Base-by-base conservation (phyloP, 2,329 filamentous ascomycete genomes). In the Exophiala sideris region DNA sequence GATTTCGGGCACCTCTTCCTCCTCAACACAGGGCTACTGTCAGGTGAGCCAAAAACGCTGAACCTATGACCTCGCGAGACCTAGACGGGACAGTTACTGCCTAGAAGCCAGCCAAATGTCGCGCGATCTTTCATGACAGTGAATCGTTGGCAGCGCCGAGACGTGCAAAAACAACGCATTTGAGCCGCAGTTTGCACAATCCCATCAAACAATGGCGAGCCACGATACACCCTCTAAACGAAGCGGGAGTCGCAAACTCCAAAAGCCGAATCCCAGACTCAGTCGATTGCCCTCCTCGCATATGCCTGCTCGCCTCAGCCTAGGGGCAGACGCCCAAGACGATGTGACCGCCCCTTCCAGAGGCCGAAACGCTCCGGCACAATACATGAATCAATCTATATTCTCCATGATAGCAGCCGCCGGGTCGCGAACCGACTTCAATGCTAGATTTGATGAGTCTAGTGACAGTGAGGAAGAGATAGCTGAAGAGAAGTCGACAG, bases 331-430 rank as follows among this genome's bases (percentile, higher is more conserved):
- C 69, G 78, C 76, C 4, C 75, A 85, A 14, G 78, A 83, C 36
- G 83, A 85, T 66, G 80, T 81, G 56, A 81, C 80, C 11, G 80
- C 80, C 47, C 77, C 80, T 2, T 78, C 76, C n/a, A 65, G 61
- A 33, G 66, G 63, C 38, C 60, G 60, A 48, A 63, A 62, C 11
- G 70, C 70, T n/a, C 68, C 72, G 48, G 67, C 75, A 45, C 73
- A 78, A 57, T 89, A 91, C 66, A 89, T 95, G 85, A 94, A 96
- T 71, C 91, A 96, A 76, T 95, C 89, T 61, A 86, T 97, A 51
- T 95, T 96, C 70, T 91, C 90, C 50, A 83, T 97, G 73, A 91
- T 97, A 62, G 89, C 91, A 5, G 89, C 90, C 12, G 90, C 90
- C 35, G 89, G 91, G 5, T 91, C 89, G 29, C 84, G 84, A 55